Base-by-base conservation (phyloP, 2,329 filamentous ascomycete species). In the Pseudogymnoascus sp. region DNA sequence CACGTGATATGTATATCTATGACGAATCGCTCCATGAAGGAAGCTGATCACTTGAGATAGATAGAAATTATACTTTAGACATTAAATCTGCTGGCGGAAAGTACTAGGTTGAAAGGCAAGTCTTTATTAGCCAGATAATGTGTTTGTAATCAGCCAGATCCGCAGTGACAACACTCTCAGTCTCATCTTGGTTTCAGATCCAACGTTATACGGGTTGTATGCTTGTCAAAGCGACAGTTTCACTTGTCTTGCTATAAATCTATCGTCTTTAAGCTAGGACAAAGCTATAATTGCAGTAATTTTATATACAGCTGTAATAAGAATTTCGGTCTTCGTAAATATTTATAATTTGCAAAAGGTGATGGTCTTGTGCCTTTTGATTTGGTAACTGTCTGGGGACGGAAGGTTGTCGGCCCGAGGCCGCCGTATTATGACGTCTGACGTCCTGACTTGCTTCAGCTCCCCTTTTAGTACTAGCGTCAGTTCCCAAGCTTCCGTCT, bases 381-480 rank as follows among this genome's bases (percentile, higher is more conserved):
- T 14, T 56, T 29, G 44, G 14, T 53, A 33, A 10, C n/a, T 33
- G 50, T 56, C 29, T 33, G n/a, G 11, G 11, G 50, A n/a, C 50
- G 29, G 50, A 56, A 56, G 50, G 29, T 21, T 56, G 29, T 33
- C 50, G 50, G 50, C 11, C 50, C 50, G 47, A 56, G 29, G 50
- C 50, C 50, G 50, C 29, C 16, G 29, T 16, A 14, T 33, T 56
- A 56, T 56, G 50, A 56, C 50, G 50, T 56, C 50, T 33, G 16
- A 8, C n/a, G 11, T 33, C 50, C 50, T 56, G 29, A 21, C 50
- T 56, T 56, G 50, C 50, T 33, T 56, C 50, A 56, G 50, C 50
- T 56, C 50, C 50, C 50, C 29, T 13, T 56, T 56, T 56, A 33
- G 50, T 56, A 56, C 50, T 56, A 56, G 50, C 29, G 50, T 21